A percentile compares a stretch with the other conserved stretches of the same genome.
Conservation (phyloP, 805 yeast genomes). For the Soucietia sequanensis region DNA sequence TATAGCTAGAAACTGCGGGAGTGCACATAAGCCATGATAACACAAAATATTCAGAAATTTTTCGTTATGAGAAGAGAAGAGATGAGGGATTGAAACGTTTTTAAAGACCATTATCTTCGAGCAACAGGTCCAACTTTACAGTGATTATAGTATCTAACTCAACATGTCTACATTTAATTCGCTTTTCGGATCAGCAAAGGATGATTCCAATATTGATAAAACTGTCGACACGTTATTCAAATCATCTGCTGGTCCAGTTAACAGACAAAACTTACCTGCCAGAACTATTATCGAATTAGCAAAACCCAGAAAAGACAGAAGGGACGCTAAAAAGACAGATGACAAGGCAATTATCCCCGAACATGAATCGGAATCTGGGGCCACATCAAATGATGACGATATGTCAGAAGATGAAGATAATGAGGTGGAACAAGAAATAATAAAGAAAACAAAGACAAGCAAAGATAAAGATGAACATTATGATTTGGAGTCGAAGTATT, state of each 20-base stretch:
- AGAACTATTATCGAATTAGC: conserved; percentile 21
- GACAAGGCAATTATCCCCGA: conserved; percentile 13
- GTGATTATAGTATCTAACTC: too few species aligned
- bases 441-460: conserved; percentile 13
- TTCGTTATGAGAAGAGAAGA: too few species aligned
- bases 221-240: conserved; percentile 30
- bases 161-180: conserved; percentile 36
- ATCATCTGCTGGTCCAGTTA: conserved; percentile 47
- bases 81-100: too few species aligned
- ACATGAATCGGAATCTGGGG: conserved; percentile 9
- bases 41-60: too few species aligned
- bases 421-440: conserved; percentile 18
- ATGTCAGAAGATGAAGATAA: conserved; percentile 16
- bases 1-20: too few species aligned
- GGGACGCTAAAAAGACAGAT: conserved; percentile 2
- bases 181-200: conserved; percentile 28
- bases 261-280: conserved; percentile 16
- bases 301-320: not conserved
- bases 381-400: conserved; percentile 8
- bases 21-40: too few species aligned
- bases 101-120: too few species aligned
- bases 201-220: conserved; percentile 21
- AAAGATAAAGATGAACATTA: conserved; percentile 37
- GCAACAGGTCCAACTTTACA: too few species aligned
- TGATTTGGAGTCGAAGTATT: conserved; percentile 56